These are phyloP conservation scores for Fragilariopsis cylindrus DNA, from an alignment of 108 stramenopile genomes.

Conservation along the genomic window DNA sequence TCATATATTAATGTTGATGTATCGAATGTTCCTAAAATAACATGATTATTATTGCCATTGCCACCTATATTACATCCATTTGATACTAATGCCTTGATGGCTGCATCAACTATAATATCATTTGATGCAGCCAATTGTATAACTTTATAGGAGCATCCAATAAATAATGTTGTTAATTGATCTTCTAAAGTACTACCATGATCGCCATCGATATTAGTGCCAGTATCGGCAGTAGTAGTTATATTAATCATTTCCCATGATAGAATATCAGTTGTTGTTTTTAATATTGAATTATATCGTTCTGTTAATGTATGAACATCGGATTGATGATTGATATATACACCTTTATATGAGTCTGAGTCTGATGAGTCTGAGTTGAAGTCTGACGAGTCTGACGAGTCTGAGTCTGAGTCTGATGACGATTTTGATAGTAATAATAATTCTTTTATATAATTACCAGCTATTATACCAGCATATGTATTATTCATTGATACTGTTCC, in stretches of 20 bases:
- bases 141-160: neutral
- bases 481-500: slow-evolving; percentile 11
- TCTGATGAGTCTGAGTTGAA: neutral
- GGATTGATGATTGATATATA: slow-evolving; percentile 11
- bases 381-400: neutral
- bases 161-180: neutral
- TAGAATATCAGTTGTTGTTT: neutral
- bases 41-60: neutral
- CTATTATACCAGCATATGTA: neutral
- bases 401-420: no score
- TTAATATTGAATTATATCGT: neutral
- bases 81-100: neutral
- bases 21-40: neutral
- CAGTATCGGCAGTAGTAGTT: no score
- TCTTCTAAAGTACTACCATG: neutral
- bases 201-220: no score
- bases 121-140: neutral
- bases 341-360: neutral
- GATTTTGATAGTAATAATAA: neutral
- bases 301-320: neutral
- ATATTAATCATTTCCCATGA: neutral
- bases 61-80: slow-evolving; percentile 6
- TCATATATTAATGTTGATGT: slow-evolving; percentile 1
- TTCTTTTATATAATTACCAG: neutral
- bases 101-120: neutral